phyloP scores from a whole-genome alignment of 2,329 filamentous ascomycete species.

The Penicillium sp. region DNA sequence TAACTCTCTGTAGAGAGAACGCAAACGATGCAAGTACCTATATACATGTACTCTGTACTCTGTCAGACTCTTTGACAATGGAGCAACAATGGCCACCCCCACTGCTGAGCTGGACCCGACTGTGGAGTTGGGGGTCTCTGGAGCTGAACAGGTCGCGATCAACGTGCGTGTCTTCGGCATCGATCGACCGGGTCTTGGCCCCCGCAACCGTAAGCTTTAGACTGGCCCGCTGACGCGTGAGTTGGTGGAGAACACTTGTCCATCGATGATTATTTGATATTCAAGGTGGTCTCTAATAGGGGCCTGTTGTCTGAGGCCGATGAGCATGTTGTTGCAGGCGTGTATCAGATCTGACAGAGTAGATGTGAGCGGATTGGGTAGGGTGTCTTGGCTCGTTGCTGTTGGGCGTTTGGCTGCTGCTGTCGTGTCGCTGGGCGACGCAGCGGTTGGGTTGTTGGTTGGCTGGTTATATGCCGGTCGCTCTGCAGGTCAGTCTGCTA shows the following conservation, averaged over 20 bases:
- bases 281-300: not conserved
- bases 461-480: slow-evolving; percentile 4
- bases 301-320: not conserved
- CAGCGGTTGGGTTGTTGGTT: not conserved
- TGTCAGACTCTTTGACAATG: not conserved
- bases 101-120: not conserved
- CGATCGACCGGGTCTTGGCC: slow-evolving; percentile 15
- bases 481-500: not conserved
- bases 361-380: not conserved
- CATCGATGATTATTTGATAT: too few relatives aligned
- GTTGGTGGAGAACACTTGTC: slow-evolving; percentile 1
- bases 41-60: not conserved
- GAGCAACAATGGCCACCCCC: slow-evolving; percentile 2
- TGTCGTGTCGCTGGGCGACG: not conserved
- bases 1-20: not conserved
- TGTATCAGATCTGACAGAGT: not conserved
- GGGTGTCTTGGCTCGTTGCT: slow-evolving; percentile 1
- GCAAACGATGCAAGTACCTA: not conserved
- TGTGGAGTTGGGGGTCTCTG: not conserved
- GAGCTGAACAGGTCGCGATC: slow-evolving; percentile 2
- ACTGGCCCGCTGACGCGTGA: slow-evolving; percentile 11
- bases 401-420: not conserved
- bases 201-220: slow-evolving; percentile 13
- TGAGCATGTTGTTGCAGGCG: not conserved
- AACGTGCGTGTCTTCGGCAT: slow-evolving; percentile 16